Conservation (phyloP, 768 basidiomycete species). For the Lactarius trivialis region DNA sequence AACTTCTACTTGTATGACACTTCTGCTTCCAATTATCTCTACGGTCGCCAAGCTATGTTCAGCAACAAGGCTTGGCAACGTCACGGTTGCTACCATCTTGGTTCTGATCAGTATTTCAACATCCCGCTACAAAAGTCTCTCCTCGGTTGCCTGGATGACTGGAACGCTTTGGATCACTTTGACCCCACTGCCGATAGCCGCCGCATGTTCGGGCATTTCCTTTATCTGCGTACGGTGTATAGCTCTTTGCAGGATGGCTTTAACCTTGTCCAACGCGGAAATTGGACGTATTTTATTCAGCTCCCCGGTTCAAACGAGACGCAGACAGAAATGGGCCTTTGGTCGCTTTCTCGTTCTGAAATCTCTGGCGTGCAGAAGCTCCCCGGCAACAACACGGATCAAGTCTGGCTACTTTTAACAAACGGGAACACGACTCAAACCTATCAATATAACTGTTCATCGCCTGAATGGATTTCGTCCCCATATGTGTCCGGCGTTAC, state of each 20-base stretch:
- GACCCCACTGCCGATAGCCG: conserved; percentile 80
- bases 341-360: conserved; percentile 68
- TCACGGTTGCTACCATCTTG: conserved; percentile 87
- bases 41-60: conserved; percentile 90
- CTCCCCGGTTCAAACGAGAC: conserved; percentile 83
- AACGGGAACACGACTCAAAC: conserved; percentile 75
- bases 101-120: conserved; percentile 91
- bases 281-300: conserved; percentile 74
- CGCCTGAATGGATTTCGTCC: conserved; percentile 65
- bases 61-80: conserved; percentile 82
- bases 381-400: conserved; percentile 51
- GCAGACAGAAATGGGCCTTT: conserved; percentile 80
- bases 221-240: conserved; percentile 61
- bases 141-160: conserved; percentile 81
- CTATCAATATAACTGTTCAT: conserved; percentile 56
- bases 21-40: conserved; percentile 87
- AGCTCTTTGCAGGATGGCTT: conserved; percentile 81
- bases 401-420: conserved; percentile 79
- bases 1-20: conserved; percentile 84
- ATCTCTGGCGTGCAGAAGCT: conserved; percentile 56
- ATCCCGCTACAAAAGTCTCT: conserved; percentile 76
- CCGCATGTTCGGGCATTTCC: conserved; percentile 66
- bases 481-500: conserved; percentile 57
- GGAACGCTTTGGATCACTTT: conserved; percentile 93
- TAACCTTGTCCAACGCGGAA: conserved; percentile 74